These are phyloP conservation scores for Trichoderma endophyticum DNA, from an alignment of 2,329 filamentous ascomycete genomes.

Conservation along the genomic window DNA sequence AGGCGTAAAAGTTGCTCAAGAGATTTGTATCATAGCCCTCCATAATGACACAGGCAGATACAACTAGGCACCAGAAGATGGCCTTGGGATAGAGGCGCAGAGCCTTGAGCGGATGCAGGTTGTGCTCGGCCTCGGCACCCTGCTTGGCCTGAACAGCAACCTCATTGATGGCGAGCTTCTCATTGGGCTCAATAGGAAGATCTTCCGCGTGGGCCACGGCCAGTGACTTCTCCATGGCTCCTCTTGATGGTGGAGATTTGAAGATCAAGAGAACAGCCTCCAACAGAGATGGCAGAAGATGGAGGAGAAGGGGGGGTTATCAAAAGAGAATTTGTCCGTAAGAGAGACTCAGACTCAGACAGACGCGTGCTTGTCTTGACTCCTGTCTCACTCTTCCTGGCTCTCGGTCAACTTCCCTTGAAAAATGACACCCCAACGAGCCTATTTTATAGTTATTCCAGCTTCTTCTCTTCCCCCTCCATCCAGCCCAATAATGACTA, in stretches of 20 bases:
- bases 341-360: background rate
- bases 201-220: conserved; percentile 9
- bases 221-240: conserved; percentile 10
- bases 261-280: background rate
- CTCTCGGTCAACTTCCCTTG: background rate
- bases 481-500: background rate
- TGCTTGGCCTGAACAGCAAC: conserved; percentile 1
- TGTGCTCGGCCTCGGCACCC: conserved; percentile 17
- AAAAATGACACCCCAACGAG: conserved; percentile 15
- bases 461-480: background rate
- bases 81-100: conserved; percentile 34
- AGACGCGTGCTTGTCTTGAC: background rate
- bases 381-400: background rate
- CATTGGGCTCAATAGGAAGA: background rate
- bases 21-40: conserved; percentile 40
- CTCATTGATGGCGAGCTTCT: conserved; percentile 5
- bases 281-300: background rate
- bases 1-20: conserved; percentile 38
- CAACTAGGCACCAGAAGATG: conserved; percentile 36
- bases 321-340: background rate
- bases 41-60: conserved; percentile 42
- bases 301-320: background rate
- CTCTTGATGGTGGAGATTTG: background rate
- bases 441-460: conserved; percentile 22
- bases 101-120: conserved; percentile 24